Conservation (phyloP, 768 basidiomycete genomes). For the Saitozyma podzolica region DNA sequence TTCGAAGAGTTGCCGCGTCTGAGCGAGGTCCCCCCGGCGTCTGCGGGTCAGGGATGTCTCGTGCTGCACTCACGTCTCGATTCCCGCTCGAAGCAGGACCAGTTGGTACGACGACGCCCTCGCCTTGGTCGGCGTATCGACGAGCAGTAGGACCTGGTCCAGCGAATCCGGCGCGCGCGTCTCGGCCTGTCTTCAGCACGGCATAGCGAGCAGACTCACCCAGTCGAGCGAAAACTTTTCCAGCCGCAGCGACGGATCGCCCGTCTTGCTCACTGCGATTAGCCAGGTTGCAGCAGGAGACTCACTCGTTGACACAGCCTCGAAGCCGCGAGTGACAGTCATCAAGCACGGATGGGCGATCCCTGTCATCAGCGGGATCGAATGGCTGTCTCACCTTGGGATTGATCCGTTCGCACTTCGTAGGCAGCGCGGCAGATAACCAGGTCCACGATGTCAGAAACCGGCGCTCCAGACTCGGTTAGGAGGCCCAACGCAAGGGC, state of each 20-base stretch:
- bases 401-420: conserved; percentile 15
- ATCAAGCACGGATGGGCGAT: conserved; percentile 26
- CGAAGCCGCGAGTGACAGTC: conserved; percentile 31
- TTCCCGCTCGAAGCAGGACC: conserved; percentile 23
- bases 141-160: conserved; percentile 58
- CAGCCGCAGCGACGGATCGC: conserved; percentile 74
- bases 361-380: conserved; percentile 2
- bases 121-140: conserved; percentile 28
- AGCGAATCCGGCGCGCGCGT: conserved; percentile 19
- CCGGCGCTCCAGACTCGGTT: conserved; percentile 10
- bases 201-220: background rate
- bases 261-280: conserved; percentile 61
- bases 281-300: conserved; percentile 1
- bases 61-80: conserved; percentile 10
- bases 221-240: conserved; percentile 79
- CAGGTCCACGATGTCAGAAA: conserved; percentile 18
- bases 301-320: conserved; percentile 25
- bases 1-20: conserved; percentile 67
- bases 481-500: conserved; percentile 32
- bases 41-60: too few relatives aligned
- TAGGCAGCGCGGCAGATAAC: conserved; percentile 28
- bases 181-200: conserved; percentile 7
- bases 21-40: conserved; percentile 53
- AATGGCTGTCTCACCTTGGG: conserved; percentile 3
- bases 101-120: conserved; percentile 34